Percentiles rank a stretch among this genome's conserved stretches.
Conservation (phyloP, 176 grass and related monocot genomes). For the Microstegium vimineum region DNA sequence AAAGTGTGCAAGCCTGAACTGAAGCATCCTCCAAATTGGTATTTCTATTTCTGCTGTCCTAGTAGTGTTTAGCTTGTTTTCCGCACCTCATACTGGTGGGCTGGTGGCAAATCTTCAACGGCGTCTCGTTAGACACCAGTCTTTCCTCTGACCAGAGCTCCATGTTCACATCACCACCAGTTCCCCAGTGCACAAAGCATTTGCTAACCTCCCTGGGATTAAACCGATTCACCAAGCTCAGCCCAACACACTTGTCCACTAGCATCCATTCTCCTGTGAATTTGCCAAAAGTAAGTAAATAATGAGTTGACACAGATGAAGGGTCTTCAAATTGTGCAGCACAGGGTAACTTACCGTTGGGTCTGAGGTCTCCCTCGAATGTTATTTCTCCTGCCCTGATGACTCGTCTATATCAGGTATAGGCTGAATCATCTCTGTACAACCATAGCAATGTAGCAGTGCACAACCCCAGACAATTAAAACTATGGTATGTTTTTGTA, state of each 20-base stretch:
- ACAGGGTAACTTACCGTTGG: constrained; percentile 52
- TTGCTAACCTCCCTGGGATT: constrained; percentile 61
- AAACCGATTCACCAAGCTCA: constrained; percentile 74
- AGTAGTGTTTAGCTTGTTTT: constrained; percentile 26
- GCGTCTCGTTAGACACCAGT: constrained; percentile 60
- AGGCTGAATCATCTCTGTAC: constrained; percentile 53
- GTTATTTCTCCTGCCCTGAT: constrained; percentile 44
- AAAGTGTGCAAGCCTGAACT: background rate
- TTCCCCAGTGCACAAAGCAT: constrained; percentile 80
- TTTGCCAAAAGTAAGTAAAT: background rate
- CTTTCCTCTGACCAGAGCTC: constrained; percentile 90
- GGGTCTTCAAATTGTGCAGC: background rate
- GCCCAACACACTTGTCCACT: constrained; percentile 68
- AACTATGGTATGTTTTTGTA: background rate
- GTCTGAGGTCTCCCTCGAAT: constrained; percentile 75
- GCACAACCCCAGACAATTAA: background rate
- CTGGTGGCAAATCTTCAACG: constrained; percentile 69
- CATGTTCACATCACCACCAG: constrained; percentile 65
- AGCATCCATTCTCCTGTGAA: constrained; percentile 80
- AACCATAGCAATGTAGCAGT: background rate
- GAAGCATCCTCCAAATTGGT: background rate
- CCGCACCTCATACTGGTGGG: constrained; percentile 72
- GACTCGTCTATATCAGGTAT: constrained; percentile 63
- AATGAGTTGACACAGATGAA: background rate
- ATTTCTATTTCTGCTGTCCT: background rate